phyloP scores from a whole-genome alignment of 208 protist genomes.

The Wallacemonas sp. region DNA sequence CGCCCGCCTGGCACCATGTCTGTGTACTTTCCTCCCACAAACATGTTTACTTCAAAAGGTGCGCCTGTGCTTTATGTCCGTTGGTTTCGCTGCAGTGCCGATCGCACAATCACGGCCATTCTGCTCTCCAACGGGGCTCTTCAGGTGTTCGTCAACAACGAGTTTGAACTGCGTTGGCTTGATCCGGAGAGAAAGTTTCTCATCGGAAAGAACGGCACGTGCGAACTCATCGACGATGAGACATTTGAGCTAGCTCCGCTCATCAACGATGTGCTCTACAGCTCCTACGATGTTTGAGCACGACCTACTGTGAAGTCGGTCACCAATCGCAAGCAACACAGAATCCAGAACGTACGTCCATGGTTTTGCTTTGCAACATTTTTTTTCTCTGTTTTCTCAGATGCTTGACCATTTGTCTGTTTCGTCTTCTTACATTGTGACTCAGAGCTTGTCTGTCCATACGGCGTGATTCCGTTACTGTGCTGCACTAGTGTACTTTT shows the following conservation, averaged over 20 bases:
- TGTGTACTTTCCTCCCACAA: slow-evolving; percentile 75
- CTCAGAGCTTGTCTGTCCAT: too few species aligned
- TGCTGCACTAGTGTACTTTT: too few species aligned
- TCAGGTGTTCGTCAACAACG: slow-evolving; percentile 79
- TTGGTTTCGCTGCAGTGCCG: slow-evolving; percentile 84
- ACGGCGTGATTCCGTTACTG: too few species aligned
- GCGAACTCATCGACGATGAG: slow-evolving; percentile 76
- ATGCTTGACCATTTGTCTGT: too few species aligned
- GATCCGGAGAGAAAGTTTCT: slow-evolving; percentile 82
- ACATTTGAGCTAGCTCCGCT: slow-evolving; percentile 58
- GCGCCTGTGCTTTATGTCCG: slow-evolving; percentile 85
- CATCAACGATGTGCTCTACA: slow-evolving; percentile 73
- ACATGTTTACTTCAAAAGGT: slow-evolving; percentile 54
- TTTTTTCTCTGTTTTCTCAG: too few species aligned
- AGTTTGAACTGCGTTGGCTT: slow-evolving; percentile 88
- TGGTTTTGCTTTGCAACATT: too few species aligned
- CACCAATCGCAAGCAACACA: too few species aligned
- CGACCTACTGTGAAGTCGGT: too few species aligned
- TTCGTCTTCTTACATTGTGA: too few species aligned
- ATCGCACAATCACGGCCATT: slow-evolving; percentile 67
- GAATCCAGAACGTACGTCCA: too few species aligned
- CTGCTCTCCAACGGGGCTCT: slow-evolving; percentile 84
- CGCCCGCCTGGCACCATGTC: slow-evolving; percentile 81
- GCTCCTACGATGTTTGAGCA: slow-evolving; percentile 33
- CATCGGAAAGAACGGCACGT: slow-evolving; percentile 80